These are phyloP conservation scores for Pseudonitzschia pungens DNA, from an alignment of 108 stramenopile species.

Conservation along the genomic window DNA sequence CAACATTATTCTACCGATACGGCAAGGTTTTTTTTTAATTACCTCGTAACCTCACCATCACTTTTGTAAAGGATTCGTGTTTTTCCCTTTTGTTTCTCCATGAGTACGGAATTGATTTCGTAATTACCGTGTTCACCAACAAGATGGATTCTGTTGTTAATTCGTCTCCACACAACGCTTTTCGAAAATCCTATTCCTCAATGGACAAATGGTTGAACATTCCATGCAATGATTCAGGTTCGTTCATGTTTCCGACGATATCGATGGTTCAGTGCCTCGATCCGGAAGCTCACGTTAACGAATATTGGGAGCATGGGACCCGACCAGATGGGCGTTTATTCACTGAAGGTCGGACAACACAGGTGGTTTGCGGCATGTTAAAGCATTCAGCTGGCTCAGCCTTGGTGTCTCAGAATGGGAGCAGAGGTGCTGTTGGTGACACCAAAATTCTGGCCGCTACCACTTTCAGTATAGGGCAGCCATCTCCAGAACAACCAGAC, in stretches of 20 bases:
- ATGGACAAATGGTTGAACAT: slow-evolving; percentile 22
- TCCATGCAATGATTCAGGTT: slow-evolving; percentile 3
- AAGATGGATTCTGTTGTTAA: neutral
- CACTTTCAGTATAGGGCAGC: slow-evolving; percentile 70
- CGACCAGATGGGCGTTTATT: slow-evolving; percentile 74
- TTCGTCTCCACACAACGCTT: slow-evolving; percentile 3
- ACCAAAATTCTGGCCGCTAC: slow-evolving; percentile 68
- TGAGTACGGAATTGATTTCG: no score
- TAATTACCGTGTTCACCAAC: no score
- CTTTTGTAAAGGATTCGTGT: no score
- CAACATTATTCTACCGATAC: no score
- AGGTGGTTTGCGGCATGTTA: slow-evolving; percentile 47
- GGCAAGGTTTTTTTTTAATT: no score
- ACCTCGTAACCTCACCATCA: no score
- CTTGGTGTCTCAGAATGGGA: slow-evolving; percentile 34
- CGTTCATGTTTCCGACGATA: neutral
- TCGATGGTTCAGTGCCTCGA: slow-evolving; percentile 23
- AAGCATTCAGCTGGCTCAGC: slow-evolving; percentile 67
- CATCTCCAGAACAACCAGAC: slow-evolving; percentile 43
- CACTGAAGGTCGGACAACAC: slow-evolving; percentile 48
- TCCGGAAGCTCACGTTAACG: slow-evolving; percentile 48
- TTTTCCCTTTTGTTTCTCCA: no score
- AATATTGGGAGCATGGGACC: slow-evolving; percentile 54
- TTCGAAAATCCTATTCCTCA: neutral
- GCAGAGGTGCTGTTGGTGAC: slow-evolving; percentile 2